Percentiles rank a stretch among this genome's conserved stretches.
phyloP scores from a whole-genome alignment of 805 yeast genomes.

The Priceomyces castillae region DNA sequence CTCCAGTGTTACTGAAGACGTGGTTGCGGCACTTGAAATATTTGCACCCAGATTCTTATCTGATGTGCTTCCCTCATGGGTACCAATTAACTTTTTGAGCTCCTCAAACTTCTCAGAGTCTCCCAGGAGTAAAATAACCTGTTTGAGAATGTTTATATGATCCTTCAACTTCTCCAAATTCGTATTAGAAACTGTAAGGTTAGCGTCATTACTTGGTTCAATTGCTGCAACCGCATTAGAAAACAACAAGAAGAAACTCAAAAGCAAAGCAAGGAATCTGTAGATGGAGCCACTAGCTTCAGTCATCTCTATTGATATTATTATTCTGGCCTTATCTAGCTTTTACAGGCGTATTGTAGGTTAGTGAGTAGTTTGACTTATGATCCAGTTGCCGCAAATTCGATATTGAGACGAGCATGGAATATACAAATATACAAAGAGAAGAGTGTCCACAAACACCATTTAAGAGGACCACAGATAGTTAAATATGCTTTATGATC shows the following conservation, averaged over 20 bases:
- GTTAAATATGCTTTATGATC: no score
- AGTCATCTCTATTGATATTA: neutral
- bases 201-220: neutral
- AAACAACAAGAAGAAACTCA: neutral
- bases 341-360: neutral
- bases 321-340: neutral
- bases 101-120: constrained; percentile 5
- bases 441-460: neutral
- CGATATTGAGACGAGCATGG: neutral
- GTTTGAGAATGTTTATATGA: constrained; percentile 8
- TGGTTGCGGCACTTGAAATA: no score
- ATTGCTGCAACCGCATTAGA: neutral
- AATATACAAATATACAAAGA: neutral
- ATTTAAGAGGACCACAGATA: neutral
- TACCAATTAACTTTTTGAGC: constrained; percentile 4
- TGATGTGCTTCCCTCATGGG: no score
- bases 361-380: neutral
- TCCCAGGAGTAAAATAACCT: constrained; percentile 3
- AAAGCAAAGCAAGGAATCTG: neutral
- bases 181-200: neutral
- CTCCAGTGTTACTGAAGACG: no score
- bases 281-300: neutral
- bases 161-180: constrained; percentile 7
- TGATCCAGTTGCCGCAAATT: neutral
- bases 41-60: no score